Evolutionary conservation across 2,329 filamentous ascomycete species (phyloP), one percentile per base, ranked within the genome.

Genomic region (Coniochaeta hoffmannii): DNA sequence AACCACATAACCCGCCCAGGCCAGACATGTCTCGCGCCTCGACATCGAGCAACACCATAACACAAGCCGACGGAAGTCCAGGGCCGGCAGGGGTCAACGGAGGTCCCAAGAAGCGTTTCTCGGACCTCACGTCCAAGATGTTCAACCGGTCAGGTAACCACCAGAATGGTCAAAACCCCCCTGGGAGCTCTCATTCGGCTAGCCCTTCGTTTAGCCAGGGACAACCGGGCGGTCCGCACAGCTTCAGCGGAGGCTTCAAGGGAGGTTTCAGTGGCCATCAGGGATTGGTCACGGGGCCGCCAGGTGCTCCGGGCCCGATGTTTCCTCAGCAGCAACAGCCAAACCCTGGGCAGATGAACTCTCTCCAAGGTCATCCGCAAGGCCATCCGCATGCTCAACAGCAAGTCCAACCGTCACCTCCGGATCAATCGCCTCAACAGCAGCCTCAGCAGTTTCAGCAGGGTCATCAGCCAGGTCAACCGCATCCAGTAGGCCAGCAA

Each of bases 41-140:
- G 15, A 34, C 53, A n/a, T 34, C 38, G 53, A 50, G 26, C 38
- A 30, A 51, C 28, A 51, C n/a, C 3, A 9, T 30, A 19, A 17
- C 49, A 56, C 30, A 60, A 61, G n/a, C 57, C 55, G 11, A 38
- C 53, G n/a, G 53, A 55, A 35, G 38, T 50, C 15, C 38, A 56
- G 26, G 53, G 56, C 57, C 31, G 57, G 57, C 5, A 56, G 53
- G 5, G 2, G 22, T 31, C n/a, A 51, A 51, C 12, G 31, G 31
- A 26, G 28, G 31, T 12, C 65, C 65, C 0, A 79, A 76, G 65
- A 78, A 76, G 58, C 69, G 77, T 11, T 75, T 80, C 56, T 78
- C 77, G 0, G 71, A 67, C 17, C 55, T 71, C 26, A 65, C 65
- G 24, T 46, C 41, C 4, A 62, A 62, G 44, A 67, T 70, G 38